phyloP scores from a whole-genome alignment of 2,329 filamentous ascomycete species.

The Aphanocladium album region DNA sequence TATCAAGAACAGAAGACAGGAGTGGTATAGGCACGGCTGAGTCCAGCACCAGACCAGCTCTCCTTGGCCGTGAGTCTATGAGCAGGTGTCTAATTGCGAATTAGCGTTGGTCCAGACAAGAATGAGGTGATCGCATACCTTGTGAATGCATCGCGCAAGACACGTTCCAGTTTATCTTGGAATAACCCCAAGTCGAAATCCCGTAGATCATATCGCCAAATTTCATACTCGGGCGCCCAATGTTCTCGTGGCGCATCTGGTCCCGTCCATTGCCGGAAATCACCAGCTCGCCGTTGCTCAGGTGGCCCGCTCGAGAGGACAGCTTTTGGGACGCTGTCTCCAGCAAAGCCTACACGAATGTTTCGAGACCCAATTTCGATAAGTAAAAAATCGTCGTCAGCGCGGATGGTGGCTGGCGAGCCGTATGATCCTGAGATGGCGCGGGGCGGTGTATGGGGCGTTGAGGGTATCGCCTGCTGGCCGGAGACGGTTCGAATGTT shows the following conservation, averaged over 20 bases:
- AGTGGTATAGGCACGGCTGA: slow-evolving; percentile 72
- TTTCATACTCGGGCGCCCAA: slow-evolving; percentile 63
- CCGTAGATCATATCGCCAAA: slow-evolving; percentile 74
- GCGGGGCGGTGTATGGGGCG: slow-evolving; percentile 58
- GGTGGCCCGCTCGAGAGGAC: slow-evolving; percentile 68
- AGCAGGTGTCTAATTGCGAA: slow-evolving; percentile 48
- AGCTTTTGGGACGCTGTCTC: slow-evolving; percentile 71
- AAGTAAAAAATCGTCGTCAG: slow-evolving; percentile 81
- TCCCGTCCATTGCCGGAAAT: slow-evolving; percentile 68
- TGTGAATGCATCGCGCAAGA: slow-evolving; percentile 74
- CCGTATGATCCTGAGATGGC: slow-evolving; percentile 51
- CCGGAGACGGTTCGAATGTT: slow-evolving; percentile 42
- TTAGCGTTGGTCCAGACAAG: not conserved
- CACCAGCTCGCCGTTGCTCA: slow-evolving; percentile 70
- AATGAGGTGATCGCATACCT: slow-evolving; percentile 53
- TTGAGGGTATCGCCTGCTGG: slow-evolving; percentile 15
- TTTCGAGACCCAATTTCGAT: slow-evolving; percentile 78
- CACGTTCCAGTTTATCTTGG: slow-evolving; percentile 80
- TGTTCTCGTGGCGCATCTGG: slow-evolving; percentile 39
- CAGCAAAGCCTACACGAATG: slow-evolving; percentile 79
- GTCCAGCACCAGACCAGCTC: slow-evolving; percentile 70
- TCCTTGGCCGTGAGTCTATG: slow-evolving; percentile 70
- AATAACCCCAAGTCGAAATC: slow-evolving; percentile 72
- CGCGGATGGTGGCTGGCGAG: slow-evolving; percentile 55
- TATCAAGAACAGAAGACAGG: slow-evolving; percentile 68